Base-by-base conservation (phyloP, 495 filamentous ascomycete genomes). In the Rhizodiscina lignyota region DNA sequence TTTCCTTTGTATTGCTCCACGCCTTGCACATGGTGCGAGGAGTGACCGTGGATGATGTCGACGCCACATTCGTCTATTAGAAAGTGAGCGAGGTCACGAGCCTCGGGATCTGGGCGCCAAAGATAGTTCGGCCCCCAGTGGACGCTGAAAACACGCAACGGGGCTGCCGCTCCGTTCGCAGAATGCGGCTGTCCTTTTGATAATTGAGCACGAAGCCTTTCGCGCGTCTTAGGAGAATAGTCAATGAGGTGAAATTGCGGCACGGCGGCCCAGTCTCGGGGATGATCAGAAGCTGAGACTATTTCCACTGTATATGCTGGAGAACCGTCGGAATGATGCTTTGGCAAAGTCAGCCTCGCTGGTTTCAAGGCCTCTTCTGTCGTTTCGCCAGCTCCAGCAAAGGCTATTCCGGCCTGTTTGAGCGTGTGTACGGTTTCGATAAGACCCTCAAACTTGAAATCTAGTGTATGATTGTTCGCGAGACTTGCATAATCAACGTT, bases 51-150 rank as follows among this genome's bases (percentile, higher is more conserved):
- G 15, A 63, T 47, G 21, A 63, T 55, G 43, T 62, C 60, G 1
- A 63, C 52, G 1, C 45, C 58, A 30, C 60, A 60, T 39, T 60
- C 60, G 34, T 62, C 60, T 18, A 63, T 43, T 11, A 62, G 39
- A 40, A 61, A 63, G 39, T 54, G 58, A 10, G 60, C 60, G 8
- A 62, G 30, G 2, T 39, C 42, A 0, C 43, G 38, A 21, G 61
- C 55, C 23, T 45, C 34, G 13, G 39, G 37, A 1, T 42, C 38
- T 0, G 60, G 53, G 4, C 45, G 28, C 60, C 58, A 63, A 0
- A 24, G 15, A 37, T 62, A 62, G 26, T 62, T 62, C 12, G 58
- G 52, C 2, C 59, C 60, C 60, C 60, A 63, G 40, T 62, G 60
- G 0, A 62, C 44, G 0, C 50, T 56, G 42, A 63, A 60, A 3